These are phyloP conservation scores for Lactarius sp. DNA, from an alignment of 768 basidiomycete genomes.

Conservation along the genomic window DNA sequence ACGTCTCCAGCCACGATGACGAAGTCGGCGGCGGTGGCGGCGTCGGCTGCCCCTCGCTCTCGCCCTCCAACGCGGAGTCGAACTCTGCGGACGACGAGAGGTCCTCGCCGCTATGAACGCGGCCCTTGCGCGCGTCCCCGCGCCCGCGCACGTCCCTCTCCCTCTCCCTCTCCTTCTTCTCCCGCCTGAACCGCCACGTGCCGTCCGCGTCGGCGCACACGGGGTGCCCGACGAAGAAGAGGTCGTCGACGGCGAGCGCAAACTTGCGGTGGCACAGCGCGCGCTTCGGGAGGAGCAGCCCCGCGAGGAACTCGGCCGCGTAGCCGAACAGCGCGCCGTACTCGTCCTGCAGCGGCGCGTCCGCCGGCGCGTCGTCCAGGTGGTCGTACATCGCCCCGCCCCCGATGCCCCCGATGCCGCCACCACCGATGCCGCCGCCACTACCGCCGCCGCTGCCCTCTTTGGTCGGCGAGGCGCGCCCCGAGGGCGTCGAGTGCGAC, in stretches of 20 bases:
- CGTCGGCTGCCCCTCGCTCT: neutral
- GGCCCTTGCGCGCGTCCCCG: constrained; percentile 43
- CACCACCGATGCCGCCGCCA: neutral
- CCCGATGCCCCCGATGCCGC: no score
- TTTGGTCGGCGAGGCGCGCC: constrained; percentile 47
- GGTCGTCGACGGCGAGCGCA: constrained; percentile 84
- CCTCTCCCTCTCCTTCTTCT: constrained; percentile 42
- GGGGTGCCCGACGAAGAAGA: constrained; percentile 93
- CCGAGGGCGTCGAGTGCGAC: constrained; percentile 35
- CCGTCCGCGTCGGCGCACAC: constrained; percentile 75
- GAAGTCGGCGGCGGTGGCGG: constrained; percentile 21
- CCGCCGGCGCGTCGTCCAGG: constrained; percentile 30
- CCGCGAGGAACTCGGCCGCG: constrained; percentile 73
- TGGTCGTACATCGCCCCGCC: constrained; percentile 30
- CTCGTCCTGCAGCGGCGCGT: constrained; percentile 36
- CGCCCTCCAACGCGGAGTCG: constrained; percentile 7
- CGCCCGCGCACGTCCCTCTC: constrained; percentile 53
- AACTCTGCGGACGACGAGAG: constrained; percentile 35
- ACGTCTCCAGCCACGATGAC: constrained; percentile 60
- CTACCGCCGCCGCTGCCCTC: constrained; percentile 28
- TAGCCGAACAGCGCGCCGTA: constrained; percentile 77
- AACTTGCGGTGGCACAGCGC: constrained; percentile 92
- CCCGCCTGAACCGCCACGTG: constrained; percentile 68
- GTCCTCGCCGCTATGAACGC: constrained; percentile 29
- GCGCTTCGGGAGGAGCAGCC: constrained; percentile 69